Evolutionary conservation across 169 alveolate species (phyloP).

Genomic region (Ichthyophthirius multifiliis): DNA sequence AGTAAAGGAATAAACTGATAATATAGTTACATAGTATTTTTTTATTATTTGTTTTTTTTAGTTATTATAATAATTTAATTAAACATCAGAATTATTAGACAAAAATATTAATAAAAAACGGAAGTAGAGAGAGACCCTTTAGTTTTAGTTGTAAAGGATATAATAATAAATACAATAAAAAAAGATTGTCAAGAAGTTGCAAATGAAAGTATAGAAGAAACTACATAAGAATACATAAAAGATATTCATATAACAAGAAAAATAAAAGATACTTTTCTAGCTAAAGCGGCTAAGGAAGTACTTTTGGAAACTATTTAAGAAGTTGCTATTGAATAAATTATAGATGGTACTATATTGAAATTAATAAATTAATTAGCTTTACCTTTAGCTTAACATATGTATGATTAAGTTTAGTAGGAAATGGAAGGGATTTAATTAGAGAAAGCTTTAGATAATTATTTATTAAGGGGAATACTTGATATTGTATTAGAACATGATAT

Average conservation of each 20-base stretch:
- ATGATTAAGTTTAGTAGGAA: slow-evolving; percentile 27
- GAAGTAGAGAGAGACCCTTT: slow-evolving; percentile 39
- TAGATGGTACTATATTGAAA: slow-evolving; percentile 8
- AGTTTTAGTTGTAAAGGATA: slow-evolving; percentile 16
- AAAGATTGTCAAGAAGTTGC: background rate
- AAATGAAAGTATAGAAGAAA: slow-evolving; percentile 4
- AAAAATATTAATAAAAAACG: slow-evolving; percentile 23
- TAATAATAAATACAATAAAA: background rate
- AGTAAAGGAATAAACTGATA: slow-evolving; percentile 34
- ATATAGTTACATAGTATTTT: slow-evolving; percentile 16
- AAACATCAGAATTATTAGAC: slow-evolving; percentile 12
- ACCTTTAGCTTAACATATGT: slow-evolving; percentile 33
- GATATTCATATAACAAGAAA: slow-evolving; percentile 8
- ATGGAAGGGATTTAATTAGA: slow-evolving; percentile 26
- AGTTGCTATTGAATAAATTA: slow-evolving; percentile 13
- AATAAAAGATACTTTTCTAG: slow-evolving; percentile 1
- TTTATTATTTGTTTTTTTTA: background rate
- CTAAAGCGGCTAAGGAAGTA: slow-evolving; percentile 22
- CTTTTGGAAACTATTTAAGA: slow-evolving; percentile 38
- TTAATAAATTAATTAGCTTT: slow-evolving; percentile 11
- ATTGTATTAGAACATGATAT: slow-evolving; percentile 20
- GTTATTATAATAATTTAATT: background rate
- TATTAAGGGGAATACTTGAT: slow-evolving; percentile 29
- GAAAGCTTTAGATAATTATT: slow-evolving; percentile 27
- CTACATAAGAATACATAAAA: background rate